Base-by-base conservation (phyloP, 1,284 basidiomycete species). In the Moniliophthora roreri region DNA sequence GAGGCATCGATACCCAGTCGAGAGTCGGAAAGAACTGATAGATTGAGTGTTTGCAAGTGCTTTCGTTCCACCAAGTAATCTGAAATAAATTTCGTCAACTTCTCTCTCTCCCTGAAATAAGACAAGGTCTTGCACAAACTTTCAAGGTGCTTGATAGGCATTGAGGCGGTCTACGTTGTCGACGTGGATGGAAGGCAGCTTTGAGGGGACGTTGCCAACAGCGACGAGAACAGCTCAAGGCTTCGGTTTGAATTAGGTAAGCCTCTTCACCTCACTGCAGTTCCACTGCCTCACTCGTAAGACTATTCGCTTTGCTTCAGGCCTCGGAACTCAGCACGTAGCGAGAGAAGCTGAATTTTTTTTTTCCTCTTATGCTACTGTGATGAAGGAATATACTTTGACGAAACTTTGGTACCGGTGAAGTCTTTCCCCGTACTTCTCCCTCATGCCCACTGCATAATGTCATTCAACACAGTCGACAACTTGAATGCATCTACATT, bases 1-100 rank as follows among this genome's bases (percentile, higher is more conserved):
- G 91, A 87, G 6, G 95, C 93, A 79, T 99, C 97, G 68, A 99
- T 98, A 46, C 96, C 96, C 24, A 99, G 86, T 50, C 97, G 89
- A 50, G 95, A 93, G 69, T 97, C 93, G 45, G 91, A 84, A 51
- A 99, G 81, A 5, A 89, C 84, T 55, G 82, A 85, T 51, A 99
- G 82, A 23, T 93, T 86, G 50, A 90, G 85, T 45, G 87, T 88
- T 71, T 93, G 87, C 57, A 91, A 71, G 64, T 96, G 89, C 72
- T 94, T 93, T 68, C 91, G 87, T 75, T 96, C 93, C 28, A 80
- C 71, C 62, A 98, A 80, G 68, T 92, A 92, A 68, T 80, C 93
- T 95, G 69, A 36, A 53, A 46, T 24, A n/a, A 34, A 48, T 41
- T 50, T 35, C 16, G 9, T 41, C 9, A 11, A 15, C 35, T 7